Evolutionary conservation across 352 stramenopile species (phyloP), one percentile per base, ranked within the genome.

Genomic region (Phytopythium cucurbitacearum): DNA sequence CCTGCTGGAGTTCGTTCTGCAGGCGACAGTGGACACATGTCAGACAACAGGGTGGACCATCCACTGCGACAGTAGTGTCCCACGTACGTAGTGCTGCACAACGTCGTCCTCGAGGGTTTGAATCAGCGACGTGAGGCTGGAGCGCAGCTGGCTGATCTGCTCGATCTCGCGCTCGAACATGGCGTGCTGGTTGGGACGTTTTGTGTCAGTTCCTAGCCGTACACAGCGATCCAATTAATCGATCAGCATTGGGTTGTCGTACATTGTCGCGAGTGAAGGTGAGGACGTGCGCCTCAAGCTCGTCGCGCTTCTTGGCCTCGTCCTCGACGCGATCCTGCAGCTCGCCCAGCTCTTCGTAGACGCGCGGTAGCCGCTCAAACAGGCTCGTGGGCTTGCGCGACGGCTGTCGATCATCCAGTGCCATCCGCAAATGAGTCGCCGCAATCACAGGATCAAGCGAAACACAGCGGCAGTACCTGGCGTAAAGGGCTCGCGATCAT

Each of bases 291-390:
- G 58, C 63, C 46, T 90, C 80, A 42, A 89, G 65, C 48, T 89
- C 78, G 10, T 87, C 73, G 15, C 73, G 76, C 51, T 86, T 85
- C 58, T 82, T 82, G 12, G 65, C 57, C 48, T 88, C 80, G n/a
- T 88, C 80, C 32, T 89, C 78, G 10, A 88, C 53, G 35, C 75
- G 78, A 38, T 88, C 73, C 55, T 88, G 77, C 7, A 91, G 67
- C 53, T 87, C 76, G 0, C 64, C 73, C 40, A 90, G 56, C 48
- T 90, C 76, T 38, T 88, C 76, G 50, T 85, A 87, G 36, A 89
- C 78, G 32, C 68, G 69, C 13, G 77, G 76, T 12, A 89, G 65
- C 1, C 77, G 66, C 53, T 91, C 76, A 56, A 87, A 77, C 67
- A 87, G 76, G 58, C 69, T 89, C n/a, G 62, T 69, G 13, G 64